These are phyloP conservation scores for Trichoderma asperellum DNA, from an alignment of 2,329 filamentous ascomycete genomes.

Conservation along the genomic window DNA sequence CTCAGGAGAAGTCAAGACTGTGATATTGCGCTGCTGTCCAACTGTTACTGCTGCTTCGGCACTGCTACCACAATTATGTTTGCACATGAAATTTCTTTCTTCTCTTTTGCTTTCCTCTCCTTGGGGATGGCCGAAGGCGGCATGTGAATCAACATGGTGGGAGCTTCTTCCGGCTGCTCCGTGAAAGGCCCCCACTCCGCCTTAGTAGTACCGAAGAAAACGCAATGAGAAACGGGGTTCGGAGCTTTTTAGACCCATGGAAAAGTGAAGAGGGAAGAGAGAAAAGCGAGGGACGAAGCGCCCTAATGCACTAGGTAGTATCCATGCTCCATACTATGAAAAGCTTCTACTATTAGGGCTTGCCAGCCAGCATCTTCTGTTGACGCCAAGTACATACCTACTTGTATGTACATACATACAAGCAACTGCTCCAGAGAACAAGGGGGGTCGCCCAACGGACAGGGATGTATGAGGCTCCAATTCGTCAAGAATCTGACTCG, in stretches of 20 bases:
- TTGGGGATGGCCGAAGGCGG: conserved; percentile 1
- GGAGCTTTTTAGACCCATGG: background rate
- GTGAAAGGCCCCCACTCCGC: conserved; percentile 13
- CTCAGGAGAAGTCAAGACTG: background rate
- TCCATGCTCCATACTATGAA: background rate
- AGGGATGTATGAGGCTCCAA: conserved; percentile 6
- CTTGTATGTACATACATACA: too few relatives aligned
- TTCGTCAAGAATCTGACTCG: conserved; percentile 22
- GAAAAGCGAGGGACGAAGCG: background rate
- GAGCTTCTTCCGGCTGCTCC: conserved; percentile 24
- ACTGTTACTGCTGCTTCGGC: background rate
- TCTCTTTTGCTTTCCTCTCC: background rate
- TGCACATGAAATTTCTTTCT: background rate
- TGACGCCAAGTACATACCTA: background rate
- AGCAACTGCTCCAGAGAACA: background rate
- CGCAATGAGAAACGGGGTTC: conserved; percentile 7
- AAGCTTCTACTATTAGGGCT: background rate
- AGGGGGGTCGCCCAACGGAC: background rate
- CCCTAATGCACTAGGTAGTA: background rate
- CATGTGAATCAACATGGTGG: conserved; percentile 9
- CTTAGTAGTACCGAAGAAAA: background rate
- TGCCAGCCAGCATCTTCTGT: background rate
- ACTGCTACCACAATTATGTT: background rate
- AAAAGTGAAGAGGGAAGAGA: background rate
- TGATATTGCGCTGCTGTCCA: background rate